Base-by-base conservation (phyloP, 202 grass and related monocot genomes). In the Cymbopogon flexuosus region DNA sequence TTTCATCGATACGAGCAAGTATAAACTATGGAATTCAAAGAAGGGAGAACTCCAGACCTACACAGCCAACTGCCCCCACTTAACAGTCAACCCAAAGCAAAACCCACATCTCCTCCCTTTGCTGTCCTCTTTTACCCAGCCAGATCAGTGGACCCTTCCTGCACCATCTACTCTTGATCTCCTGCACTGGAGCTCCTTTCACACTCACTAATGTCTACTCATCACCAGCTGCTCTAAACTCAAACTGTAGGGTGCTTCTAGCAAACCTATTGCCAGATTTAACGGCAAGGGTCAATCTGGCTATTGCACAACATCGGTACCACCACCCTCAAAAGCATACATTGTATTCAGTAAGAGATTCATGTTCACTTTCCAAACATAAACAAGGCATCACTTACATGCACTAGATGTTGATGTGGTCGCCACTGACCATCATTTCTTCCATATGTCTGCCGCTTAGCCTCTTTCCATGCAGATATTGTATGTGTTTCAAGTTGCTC, bases 391-490 rank as follows among this genome's bases (percentile, higher is more conserved):
- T n/a, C 18, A 71, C 79, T 89, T 91, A 99, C 96, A 85, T 99
- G 90, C 70, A 94, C 88, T 52, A 99, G 70, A 60, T 85, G 82
- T 43, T 96, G 88, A 74, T 91, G 82, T 63, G 92, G 68, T 70
- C 75, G 85, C 65, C 87, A 84, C 70, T 88, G 92, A 23, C 80
- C 87, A 79, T 90, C 88, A 3, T 78, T 83, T 79, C 87, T 88
- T 77, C 62, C 82, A 72, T 88, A 99, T 81, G 83, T 79, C 63
- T 99, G 96, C 35, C 75, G 84, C 71, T 99, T 99, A 76, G 82
- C 89, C 27, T 93, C 89, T 81, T 99, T 99, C 96, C 96, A 99
- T 60, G 96, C 96, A 88, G 90, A 96, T 87, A 99, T 99, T 30
- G 96, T 93, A 63, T 99, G 96, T 19, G 92, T 99, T 75, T 99